Percentiles rank a stretch among this genome's conserved stretches.
Conservation (phyloP, 306 rosid species). For the Dalbergia oliveri region DNA sequence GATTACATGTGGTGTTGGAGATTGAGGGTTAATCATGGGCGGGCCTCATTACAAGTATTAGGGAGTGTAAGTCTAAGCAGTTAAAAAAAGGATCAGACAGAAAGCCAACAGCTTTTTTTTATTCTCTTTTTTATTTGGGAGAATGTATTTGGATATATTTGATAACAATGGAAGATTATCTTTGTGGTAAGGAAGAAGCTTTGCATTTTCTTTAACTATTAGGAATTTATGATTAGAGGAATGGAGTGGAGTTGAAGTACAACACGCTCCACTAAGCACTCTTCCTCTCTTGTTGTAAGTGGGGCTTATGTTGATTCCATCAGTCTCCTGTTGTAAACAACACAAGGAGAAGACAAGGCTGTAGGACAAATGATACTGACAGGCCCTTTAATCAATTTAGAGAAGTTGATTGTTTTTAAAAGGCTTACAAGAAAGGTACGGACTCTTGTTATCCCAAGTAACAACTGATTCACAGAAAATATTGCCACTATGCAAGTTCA, state of each 20-base stretch:
- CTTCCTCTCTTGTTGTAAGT: conserved; percentile 2
- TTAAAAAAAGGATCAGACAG: not conserved
- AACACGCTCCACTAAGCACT: not conserved
- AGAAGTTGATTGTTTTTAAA: conserved; percentile 10
- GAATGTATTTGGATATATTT: conserved; percentile 11
- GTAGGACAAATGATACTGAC: not conserved
- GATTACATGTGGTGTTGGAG: conserved; percentile 12
- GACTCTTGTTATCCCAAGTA: not conserved
- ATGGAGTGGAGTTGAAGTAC: conserved; percentile 7
- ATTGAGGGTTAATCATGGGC: not conserved
- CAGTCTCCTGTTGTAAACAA: not conserved
- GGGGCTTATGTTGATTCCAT: not conserved
- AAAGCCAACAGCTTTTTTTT: not conserved
- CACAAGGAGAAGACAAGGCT: not conserved
- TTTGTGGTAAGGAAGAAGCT: conserved; percentile 22
- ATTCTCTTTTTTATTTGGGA: conserved; percentile 10
- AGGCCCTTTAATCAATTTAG: not conserved
- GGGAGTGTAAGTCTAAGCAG: not conserved
- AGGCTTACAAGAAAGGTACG: not conserved
- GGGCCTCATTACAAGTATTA: not conserved
- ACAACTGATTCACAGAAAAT: conserved; percentile 6
- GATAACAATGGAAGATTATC: not conserved
- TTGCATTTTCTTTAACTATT: conserved; percentile 2
- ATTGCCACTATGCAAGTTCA: not conserved
- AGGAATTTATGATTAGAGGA: conserved; percentile 28